These are phyloP conservation scores for Geotrichum reessii DNA, from an alignment of 1,139 yeast genomes.

Conservation along the genomic window DNA sequence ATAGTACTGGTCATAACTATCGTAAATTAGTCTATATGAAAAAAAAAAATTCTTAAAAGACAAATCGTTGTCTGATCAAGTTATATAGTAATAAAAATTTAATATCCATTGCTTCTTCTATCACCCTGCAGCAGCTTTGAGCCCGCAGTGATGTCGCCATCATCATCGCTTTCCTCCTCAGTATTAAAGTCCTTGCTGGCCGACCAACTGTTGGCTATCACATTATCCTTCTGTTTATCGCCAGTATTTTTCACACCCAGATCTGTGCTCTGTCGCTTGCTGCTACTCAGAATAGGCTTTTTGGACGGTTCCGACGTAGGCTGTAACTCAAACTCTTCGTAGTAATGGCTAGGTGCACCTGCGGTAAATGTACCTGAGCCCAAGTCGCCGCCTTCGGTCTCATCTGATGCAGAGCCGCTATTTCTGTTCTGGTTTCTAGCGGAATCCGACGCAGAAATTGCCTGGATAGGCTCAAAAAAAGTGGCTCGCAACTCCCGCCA, in stretches of 20 bases:
- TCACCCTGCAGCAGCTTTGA: constrained; percentile 12
- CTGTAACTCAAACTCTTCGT: constrained; percentile 15
- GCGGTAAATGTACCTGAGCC: background rate
- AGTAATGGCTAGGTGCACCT: background rate
- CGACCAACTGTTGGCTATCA: background rate
- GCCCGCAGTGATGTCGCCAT: constrained; percentile 17
- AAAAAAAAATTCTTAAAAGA: background rate
- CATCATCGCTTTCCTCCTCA: constrained; percentile 13
- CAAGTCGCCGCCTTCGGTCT: background rate
- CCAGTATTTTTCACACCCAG: background rate
- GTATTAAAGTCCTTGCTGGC: background rate
- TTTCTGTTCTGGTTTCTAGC: background rate
- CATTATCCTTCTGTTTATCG: background rate
- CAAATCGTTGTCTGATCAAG: background rate
- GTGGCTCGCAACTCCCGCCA: constrained; percentile 87
- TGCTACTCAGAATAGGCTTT: background rate
- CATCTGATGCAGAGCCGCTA: background rate
- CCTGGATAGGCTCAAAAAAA: constrained; percentile 54
- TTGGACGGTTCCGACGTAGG: background rate
- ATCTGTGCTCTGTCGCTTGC: background rate
- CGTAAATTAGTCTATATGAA: background rate
- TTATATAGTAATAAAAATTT: background rate
- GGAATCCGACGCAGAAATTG: too few relatives aligned
- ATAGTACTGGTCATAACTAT: background rate
- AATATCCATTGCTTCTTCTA: background rate